phyloP scores from a whole-genome alignment of 768 basidiomycete genomes.

The Candolleomyces aberdarensis region DNA sequence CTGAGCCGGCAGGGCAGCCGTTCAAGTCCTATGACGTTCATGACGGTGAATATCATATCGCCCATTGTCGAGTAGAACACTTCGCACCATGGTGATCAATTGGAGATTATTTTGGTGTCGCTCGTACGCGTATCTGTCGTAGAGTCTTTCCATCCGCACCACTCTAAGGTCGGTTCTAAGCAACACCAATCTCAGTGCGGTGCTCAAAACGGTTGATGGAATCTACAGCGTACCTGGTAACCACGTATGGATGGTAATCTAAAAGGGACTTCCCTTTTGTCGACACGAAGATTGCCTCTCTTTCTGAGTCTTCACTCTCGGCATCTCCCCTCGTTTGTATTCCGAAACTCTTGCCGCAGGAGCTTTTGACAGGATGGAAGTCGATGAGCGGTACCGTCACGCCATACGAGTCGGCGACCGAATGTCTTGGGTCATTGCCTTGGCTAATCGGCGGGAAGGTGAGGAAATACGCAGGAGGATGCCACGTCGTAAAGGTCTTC shows the following conservation, averaged over 20 bases:
- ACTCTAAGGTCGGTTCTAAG: slow-evolving; percentile 32
- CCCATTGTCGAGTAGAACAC: no score
- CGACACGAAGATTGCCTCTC: slow-evolving; percentile 1
- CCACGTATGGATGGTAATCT: slow-evolving; percentile 31
- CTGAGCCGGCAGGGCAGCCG: not conserved
- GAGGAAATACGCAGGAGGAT: slow-evolving; percentile 15
- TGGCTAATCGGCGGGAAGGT: slow-evolving; percentile 5
- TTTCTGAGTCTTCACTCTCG: slow-evolving; percentile 5
- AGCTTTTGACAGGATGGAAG: slow-evolving; percentile 15
- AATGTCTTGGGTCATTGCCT: no score
- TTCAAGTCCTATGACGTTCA: not conserved
- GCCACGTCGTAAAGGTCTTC: slow-evolving; percentile 28
- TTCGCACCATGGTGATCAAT: no score
- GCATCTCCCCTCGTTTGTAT: slow-evolving; percentile 5
- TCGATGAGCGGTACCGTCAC: no score
- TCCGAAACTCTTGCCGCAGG: slow-evolving; percentile 11
- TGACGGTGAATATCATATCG: not conserved
- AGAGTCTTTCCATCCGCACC: no score
- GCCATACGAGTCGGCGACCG: no score
- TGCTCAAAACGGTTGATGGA: not conserved
- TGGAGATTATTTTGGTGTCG: no score
- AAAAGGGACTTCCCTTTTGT: slow-evolving; percentile 15
- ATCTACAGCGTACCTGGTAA: slow-evolving; percentile 26
- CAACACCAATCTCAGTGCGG: not conserved
- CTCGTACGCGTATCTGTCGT: no score